Base-by-base conservation (phyloP, 306 rosid genomes). In the Ceratonia siliqua region DNA sequence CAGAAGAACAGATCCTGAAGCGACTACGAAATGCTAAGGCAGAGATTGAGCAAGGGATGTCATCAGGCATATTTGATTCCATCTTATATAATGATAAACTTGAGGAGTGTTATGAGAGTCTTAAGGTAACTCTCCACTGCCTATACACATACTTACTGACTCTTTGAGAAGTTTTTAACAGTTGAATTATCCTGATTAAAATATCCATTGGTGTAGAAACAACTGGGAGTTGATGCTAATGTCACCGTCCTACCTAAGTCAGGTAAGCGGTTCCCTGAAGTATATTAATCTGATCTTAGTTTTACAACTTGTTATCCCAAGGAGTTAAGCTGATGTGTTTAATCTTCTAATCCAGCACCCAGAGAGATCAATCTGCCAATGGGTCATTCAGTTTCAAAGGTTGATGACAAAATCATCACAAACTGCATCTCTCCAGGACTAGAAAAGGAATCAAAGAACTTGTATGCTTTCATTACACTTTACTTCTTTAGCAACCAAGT, bases 1-100 rank as follows among this genome's bases (percentile, higher is more conserved):
- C 92, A 2, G 97, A 94, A 78, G 98, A 94, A 69, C 98, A 94
- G 83, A 78, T 94, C 75, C 79, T 79, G 58, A 94, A 94, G 77
- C 88, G 98, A 9, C 89, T 94, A 15, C 75, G 83, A 67, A 94
- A 94, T 50, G 97, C 98, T 5, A 12, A 78, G 86, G 86, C 89
- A 13, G 98, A 94, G 85, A 91, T 94, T 59, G 87, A 91, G 79
- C 86, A 86, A 73, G 98, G 97, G 58, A 72, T 80, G 48, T 89
- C 92, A 41, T 85, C 96, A 5, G 65, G 80, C 61, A 83, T 91
- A 79, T 94, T 89, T 72, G 89, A 89, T 82, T 90, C 79, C 78
- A 74, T 84, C 87, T 76, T 94, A 78, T 85, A 73, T 80, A 94
- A 94, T 58, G 98, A 91, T 66, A 80, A 89, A n/a, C 97, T 94